These are phyloP conservation scores for Yarrowia hollandica DNA, from an alignment of 805 yeast genomes.

Conservation along the genomic window DNA sequence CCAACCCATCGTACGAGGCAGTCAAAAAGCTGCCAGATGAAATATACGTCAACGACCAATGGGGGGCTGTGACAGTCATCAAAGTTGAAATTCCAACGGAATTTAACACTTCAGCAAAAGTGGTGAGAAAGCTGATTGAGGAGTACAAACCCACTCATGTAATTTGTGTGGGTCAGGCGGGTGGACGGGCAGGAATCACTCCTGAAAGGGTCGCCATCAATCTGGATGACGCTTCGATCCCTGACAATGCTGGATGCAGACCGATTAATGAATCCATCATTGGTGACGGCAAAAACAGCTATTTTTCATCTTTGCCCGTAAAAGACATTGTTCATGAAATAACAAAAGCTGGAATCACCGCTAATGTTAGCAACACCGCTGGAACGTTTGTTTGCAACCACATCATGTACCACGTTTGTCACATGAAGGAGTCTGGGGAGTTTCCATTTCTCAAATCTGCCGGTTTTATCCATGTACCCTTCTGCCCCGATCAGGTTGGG, in stretches of 20 bases:
- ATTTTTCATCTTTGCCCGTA: slow-evolving; percentile 1
- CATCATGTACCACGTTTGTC: slow-evolving; percentile 3
- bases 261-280: slow-evolving; percentile 1
- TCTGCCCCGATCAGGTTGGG: background rate
- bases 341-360: background rate
- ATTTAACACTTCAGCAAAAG: background rate
- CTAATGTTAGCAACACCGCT: background rate
- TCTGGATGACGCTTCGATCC: slow-evolving; percentile 8
- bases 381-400: slow-evolving; percentile 28
- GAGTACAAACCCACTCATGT: background rate
- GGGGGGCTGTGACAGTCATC: background rate
- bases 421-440: slow-evolving; percentile 6
- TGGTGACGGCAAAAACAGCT: background rate
- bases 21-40: slow-evolving; percentile 2
- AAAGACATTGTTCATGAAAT: background rate
- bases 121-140: background rate
- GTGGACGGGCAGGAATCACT: slow-evolving; percentile 22
- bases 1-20: slow-evolving; percentile 27
- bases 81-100: slow-evolving; percentile 18
- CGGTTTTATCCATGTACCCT: slow-evolving; percentile 21
- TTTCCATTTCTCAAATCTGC: background rate
- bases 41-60: slow-evolving; percentile 5
- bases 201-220: slow-evolving; percentile 25
- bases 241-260: background rate
- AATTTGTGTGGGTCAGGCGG: slow-evolving; percentile 20